Conservation (phyloP, 1,139 yeast species). For the Lodderomyces margitis region DNA sequence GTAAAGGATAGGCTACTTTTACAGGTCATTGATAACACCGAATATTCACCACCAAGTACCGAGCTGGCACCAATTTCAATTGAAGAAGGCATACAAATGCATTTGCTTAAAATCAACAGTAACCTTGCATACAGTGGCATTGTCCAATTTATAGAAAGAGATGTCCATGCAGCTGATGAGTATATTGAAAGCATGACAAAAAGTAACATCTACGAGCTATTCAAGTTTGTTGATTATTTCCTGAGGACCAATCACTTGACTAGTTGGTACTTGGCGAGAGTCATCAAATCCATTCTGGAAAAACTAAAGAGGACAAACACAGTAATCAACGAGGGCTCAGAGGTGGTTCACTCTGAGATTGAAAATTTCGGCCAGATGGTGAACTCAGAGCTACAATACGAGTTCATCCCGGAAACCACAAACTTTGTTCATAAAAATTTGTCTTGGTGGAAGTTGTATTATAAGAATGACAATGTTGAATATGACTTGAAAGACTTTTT, state of each 20-base stretch:
- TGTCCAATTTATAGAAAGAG: slow-evolving; percentile 27
- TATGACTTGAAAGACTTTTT: slow-evolving; percentile 44
- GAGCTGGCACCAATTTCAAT: slow-evolving; percentile 31
- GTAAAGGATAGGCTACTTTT: slow-evolving; percentile 26
- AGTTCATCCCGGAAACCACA: slow-evolving; percentile 32
- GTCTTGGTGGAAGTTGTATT: slow-evolving; percentile 46
- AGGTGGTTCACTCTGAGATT: slow-evolving; percentile 20
- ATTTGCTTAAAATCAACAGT: slow-evolving; percentile 37
- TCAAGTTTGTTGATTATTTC: slow-evolving; percentile 32
- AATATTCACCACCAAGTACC: slow-evolving; percentile 36
- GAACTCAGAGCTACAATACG: slow-evolving; percentile 39
- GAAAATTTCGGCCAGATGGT: slow-evolving; percentile 29
- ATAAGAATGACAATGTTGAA: slow-evolving; percentile 46
- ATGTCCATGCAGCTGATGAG: slow-evolving; percentile 31
- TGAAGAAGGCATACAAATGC: slow-evolving; percentile 17
- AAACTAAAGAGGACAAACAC: slow-evolving; percentile 4
- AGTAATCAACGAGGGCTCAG: slow-evolving; percentile 7
- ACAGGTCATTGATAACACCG: slow-evolving; percentile 41
- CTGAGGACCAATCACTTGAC: slow-evolving; percentile 23
- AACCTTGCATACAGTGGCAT: slow-evolving; percentile 31
- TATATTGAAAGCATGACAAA: slow-evolving; percentile 29
- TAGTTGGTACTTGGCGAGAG: slow-evolving; percentile 26
- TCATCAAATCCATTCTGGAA: slow-evolving; percentile 15
- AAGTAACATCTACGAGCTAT: slow-evolving; percentile 38
- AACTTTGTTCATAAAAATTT: slow-evolving; percentile 31